Percentiles rank a stretch among this genome's conserved stretches.
Evolutionary conservation across 2,329 filamentous ascomycete species (phyloP).

Genomic region (Dothistroma septosporum): DNA sequence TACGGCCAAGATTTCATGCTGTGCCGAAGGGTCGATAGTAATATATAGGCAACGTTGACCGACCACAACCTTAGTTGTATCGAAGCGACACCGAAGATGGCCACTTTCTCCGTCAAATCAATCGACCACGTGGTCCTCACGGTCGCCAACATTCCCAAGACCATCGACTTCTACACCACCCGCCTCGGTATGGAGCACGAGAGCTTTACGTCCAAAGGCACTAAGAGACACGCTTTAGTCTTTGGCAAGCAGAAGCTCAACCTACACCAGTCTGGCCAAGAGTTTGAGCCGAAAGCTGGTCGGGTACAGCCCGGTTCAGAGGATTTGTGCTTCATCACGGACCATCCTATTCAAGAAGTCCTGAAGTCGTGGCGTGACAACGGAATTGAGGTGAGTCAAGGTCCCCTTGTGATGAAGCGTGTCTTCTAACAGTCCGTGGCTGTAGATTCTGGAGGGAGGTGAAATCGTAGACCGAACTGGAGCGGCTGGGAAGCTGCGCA

Average conservation of each 20-base stretch:
- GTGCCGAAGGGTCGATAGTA: background rate
- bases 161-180: slow-evolving; percentile 53
- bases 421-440: background rate
- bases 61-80: background rate
- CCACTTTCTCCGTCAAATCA: slow-evolving; percentile 36
- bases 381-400: slow-evolving; percentile 42
- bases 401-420: slow-evolving; percentile 6
- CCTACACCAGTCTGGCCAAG: slow-evolving; percentile 51
- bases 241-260: slow-evolving; percentile 61
- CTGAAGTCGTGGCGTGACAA: slow-evolving; percentile 40
- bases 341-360: slow-evolving; percentile 49
- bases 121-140: slow-evolving; percentile 61
- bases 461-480: slow-evolving; percentile 54
- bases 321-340: slow-evolving; percentile 58
- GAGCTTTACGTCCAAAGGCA: slow-evolving; percentile 44
- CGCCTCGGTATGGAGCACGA: slow-evolving; percentile 56
- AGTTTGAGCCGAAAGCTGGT: slow-evolving; percentile 58
- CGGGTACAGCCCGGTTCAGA: slow-evolving; percentile 53
- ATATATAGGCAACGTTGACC: background rate
- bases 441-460: slow-evolving; percentile 42
- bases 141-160: slow-evolving; percentile 48
- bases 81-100: slow-evolving; percentile 12
- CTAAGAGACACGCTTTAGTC: slow-evolving; percentile 48
- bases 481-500: slow-evolving; percentile 52
- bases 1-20: background rate